Evolutionary conservation across 2,329 filamentous ascomycete genomes (phyloP).

Genomic region (Rhinocladiella similis): DNA sequence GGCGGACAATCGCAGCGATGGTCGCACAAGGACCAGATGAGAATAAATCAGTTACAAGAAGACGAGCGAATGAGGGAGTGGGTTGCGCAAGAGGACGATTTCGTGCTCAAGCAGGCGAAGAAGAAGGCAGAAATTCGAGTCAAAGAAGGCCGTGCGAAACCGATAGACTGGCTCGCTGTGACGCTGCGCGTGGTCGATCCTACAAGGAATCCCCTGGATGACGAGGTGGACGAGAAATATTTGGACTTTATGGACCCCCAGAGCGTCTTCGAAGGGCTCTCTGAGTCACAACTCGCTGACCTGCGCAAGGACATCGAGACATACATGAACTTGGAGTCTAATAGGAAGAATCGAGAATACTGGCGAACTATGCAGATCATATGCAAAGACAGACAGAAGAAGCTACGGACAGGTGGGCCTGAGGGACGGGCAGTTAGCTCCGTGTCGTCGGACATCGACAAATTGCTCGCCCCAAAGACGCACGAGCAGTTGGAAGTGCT

Average conservation of each 20-base stretch:
- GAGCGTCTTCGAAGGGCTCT: slow-evolving; percentile 73
- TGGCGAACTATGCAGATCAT: slow-evolving; percentile 88
- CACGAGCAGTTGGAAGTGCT: slow-evolving; percentile 82
- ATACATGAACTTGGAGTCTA: slow-evolving; percentile 79
- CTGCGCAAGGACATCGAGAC: slow-evolving; percentile 79
- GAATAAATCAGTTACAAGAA: slow-evolving; percentile 61
- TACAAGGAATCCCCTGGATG: slow-evolving; percentile 75
- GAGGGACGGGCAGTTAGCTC: slow-evolving; percentile 77
- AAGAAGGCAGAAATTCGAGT: slow-evolving; percentile 97
- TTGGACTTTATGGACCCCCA: slow-evolving; percentile 79
- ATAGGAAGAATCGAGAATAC: slow-evolving; percentile 76
- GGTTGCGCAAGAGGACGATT: slow-evolving; percentile 92
- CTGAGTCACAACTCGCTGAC: slow-evolving; percentile 66
- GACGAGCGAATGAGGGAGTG: slow-evolving; percentile 79
- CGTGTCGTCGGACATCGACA: slow-evolving; percentile 84
- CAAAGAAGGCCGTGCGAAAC: slow-evolving; percentile 83
- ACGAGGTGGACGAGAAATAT: slow-evolving; percentile 76
- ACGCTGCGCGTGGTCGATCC: slow-evolving; percentile 85
- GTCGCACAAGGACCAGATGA: slow-evolving; percentile 44
- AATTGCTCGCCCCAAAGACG: slow-evolving; percentile 79
- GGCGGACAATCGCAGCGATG: slow-evolving; percentile 19
- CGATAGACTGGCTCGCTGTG: slow-evolving; percentile 92
- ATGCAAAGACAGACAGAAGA: slow-evolving; percentile 72
- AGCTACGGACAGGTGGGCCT: slow-evolving; percentile 56
- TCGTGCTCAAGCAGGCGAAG: slow-evolving; percentile 94